Percentiles rank a stretch among this genome's conserved stretches.
Evolutionary conservation across 805 yeast genomes (phyloP).

Genomic region (Sugiyamaella americana): DNA sequence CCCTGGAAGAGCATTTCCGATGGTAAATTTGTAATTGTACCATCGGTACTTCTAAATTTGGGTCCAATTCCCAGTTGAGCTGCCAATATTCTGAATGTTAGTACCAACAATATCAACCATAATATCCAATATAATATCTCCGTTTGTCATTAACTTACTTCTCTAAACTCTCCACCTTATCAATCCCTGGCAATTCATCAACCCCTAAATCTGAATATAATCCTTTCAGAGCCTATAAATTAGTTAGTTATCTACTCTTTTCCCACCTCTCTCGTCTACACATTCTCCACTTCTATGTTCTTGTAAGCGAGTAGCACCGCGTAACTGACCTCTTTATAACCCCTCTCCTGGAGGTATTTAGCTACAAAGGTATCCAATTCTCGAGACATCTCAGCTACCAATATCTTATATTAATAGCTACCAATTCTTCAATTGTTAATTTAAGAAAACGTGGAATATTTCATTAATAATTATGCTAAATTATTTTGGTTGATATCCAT

Average conservation of each 20-base stretch:
- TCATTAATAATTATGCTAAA: too few species aligned
- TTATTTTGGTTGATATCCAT: too few species aligned
- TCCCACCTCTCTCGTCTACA: too few species aligned
- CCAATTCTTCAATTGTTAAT: too few species aligned
- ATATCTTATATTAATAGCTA: too few species aligned
- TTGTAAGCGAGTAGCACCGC: too few species aligned
- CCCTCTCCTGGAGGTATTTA: conserved; percentile 11
- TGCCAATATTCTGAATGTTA: not conserved
- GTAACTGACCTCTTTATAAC: conserved; percentile 7
- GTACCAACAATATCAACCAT: not conserved
- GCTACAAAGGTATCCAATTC: conserved; percentile 8
- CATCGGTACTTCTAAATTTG: not conserved
- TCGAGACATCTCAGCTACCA: too few species aligned
- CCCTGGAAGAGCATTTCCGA: conserved; percentile 2
- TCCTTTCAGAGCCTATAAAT: conserved; percentile 9
- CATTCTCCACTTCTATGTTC: too few species aligned
- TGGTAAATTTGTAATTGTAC: not conserved
- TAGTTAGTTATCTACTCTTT: too few species aligned
- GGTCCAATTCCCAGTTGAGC: not conserved
- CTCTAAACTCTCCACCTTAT: not conserved
- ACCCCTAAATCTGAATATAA: conserved; percentile 4
- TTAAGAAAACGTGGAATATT: too few species aligned
- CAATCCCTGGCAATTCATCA: not conserved
- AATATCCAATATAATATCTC: not conserved
- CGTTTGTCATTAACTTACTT: not conserved